Evolutionary conservation across 1,284 basidiomycete genomes (phyloP).

Genomic region (Leccinum solheimii): DNA sequence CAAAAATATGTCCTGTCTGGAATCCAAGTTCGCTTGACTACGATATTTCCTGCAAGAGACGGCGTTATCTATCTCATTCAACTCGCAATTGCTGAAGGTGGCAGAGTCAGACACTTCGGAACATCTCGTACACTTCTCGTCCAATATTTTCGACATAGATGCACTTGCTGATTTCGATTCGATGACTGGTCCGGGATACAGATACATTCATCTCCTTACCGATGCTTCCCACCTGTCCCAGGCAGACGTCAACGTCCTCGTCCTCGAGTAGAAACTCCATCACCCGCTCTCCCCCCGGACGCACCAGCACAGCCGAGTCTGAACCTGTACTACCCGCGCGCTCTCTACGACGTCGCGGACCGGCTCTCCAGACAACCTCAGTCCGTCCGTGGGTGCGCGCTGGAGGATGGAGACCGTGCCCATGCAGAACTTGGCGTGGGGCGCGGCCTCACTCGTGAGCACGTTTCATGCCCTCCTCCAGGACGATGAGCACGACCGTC

Average conservation of each 20-base stretch:
- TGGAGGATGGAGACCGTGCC: slow-evolving; percentile 53
- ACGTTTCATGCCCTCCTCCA: slow-evolving; percentile 38
- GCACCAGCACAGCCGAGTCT: not conserved
- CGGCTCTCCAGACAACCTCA: slow-evolving; percentile 34
- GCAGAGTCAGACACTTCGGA: not conserved
- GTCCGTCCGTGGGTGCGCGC: slow-evolving; percentile 46
- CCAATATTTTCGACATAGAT: not conserved
- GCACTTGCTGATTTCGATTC: not conserved
- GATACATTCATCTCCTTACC: not conserved
- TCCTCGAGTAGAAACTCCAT: not conserved
- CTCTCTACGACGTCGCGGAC: slow-evolving; percentile 40
- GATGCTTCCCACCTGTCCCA: not conserved
- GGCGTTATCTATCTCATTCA: not conserved
- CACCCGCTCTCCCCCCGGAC: not conserved
- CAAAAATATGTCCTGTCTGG: not conserved
- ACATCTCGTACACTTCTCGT: not conserved
- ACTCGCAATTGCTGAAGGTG: not conserved
- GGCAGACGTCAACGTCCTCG: not conserved
- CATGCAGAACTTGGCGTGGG: slow-evolving; percentile 39
- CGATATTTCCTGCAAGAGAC: not conserved
- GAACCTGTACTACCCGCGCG: slow-evolving; percentile 39
- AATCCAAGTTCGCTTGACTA: not conserved
- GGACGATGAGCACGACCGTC: slow-evolving; percentile 25
- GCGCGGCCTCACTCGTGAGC: slow-evolving; percentile 47
- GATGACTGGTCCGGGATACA: not conserved